phyloP scores from a whole-genome alignment of 2,329 filamentous ascomycete species.

The Pseudofabraea citricarpa region DNA sequence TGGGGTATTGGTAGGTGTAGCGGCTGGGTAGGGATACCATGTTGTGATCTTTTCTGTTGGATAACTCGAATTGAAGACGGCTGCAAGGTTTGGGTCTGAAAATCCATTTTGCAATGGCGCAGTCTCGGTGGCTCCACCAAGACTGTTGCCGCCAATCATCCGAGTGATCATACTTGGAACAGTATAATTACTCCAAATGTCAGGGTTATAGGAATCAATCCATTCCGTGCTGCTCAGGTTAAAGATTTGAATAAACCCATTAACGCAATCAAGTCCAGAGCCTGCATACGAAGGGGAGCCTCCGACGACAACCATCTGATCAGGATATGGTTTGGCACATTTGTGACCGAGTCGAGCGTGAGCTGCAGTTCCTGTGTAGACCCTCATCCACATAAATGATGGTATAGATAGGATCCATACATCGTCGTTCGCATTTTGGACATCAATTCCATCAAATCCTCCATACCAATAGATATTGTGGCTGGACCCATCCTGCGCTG shows the following conservation, averaged over 20 bases:
- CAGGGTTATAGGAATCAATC: slow-evolving; percentile 64
- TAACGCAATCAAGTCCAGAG: slow-evolving; percentile 36
- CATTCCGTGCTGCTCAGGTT: slow-evolving; percentile 66
- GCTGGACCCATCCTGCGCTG: slow-evolving; percentile 65
- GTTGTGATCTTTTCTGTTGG: slow-evolving; percentile 46
- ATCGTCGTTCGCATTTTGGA: slow-evolving; percentile 55
- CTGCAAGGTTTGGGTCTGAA: slow-evolving; percentile 40
- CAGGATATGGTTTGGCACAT: slow-evolving; percentile 63
- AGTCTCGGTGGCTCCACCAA: slow-evolving; percentile 60
- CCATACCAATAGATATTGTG: slow-evolving; percentile 75
- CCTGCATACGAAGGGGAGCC: slow-evolving; percentile 45
- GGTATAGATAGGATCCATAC: slow-evolving; percentile 69
- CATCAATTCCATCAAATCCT: slow-evolving; percentile 53
- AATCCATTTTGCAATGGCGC: slow-evolving; percentile 54
- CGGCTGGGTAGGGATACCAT: slow-evolving; percentile 48
- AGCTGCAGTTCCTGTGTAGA: slow-evolving; percentile 44
- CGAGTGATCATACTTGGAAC: slow-evolving; percentile 56
- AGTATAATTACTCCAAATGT: slow-evolving; percentile 55
- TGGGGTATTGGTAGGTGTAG: not conserved
- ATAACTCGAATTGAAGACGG: slow-evolving; percentile 51
- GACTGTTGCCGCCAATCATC: slow-evolving; percentile 54
- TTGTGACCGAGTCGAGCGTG: slow-evolving; percentile 59
- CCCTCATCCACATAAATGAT: slow-evolving; percentile 64
- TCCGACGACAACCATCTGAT: slow-evolving; percentile 63
- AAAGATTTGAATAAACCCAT: slow-evolving; percentile 57